Conservation (phyloP, 1,284 basidiomycete species). For the Ganoderma leucocontextum region DNA sequence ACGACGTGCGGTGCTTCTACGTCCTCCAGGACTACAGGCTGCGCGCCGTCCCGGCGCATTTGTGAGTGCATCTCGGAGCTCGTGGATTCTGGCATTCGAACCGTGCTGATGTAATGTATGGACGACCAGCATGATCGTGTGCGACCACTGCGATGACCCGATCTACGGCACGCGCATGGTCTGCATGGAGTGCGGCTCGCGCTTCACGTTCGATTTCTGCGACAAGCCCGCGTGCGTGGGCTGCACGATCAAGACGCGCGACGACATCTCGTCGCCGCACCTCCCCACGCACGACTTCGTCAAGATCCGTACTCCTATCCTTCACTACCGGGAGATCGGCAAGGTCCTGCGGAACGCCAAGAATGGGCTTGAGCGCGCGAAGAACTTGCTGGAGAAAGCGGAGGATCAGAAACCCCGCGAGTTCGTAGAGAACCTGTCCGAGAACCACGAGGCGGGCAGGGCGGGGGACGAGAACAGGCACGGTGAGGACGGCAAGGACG, state of each 20-base stretch:
- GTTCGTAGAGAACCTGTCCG: not conserved
- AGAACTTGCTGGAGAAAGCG: slow-evolving; percentile 20
- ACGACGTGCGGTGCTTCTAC: slow-evolving; percentile 17
- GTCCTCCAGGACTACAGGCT: slow-evolving; percentile 12
- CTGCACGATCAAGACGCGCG: slow-evolving; percentile 17
- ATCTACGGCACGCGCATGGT: slow-evolving; percentile 37
- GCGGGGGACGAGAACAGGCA: not conserved
- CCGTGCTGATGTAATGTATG: not conserved
- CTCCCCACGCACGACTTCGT: slow-evolving; percentile 40
- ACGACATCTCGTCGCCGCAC: slow-evolving; percentile 36
- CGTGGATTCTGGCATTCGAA: not conserved
- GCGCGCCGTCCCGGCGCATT: slow-evolving; percentile 4
- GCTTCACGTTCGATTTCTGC: slow-evolving; percentile 37
- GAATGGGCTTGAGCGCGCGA: slow-evolving; percentile 34
- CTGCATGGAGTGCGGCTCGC: slow-evolving; percentile 35
- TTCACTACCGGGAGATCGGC: slow-evolving; percentile 37
- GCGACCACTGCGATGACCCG: slow-evolving; percentile 33
- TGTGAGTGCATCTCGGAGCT: not conserved
- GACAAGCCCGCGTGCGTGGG: slow-evolving; percentile 31
- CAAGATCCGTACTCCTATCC: slow-evolving; percentile 39
- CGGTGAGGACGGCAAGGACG: not conserved
- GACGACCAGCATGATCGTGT: slow-evolving; percentile 14
- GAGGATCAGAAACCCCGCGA: not conserved
- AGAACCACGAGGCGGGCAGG: not conserved
- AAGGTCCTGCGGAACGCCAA: slow-evolving; percentile 25